phyloP scores from a whole-genome alignment of 2,329 filamentous ascomycete genomes.

The Phialocephala subalpina region DNA sequence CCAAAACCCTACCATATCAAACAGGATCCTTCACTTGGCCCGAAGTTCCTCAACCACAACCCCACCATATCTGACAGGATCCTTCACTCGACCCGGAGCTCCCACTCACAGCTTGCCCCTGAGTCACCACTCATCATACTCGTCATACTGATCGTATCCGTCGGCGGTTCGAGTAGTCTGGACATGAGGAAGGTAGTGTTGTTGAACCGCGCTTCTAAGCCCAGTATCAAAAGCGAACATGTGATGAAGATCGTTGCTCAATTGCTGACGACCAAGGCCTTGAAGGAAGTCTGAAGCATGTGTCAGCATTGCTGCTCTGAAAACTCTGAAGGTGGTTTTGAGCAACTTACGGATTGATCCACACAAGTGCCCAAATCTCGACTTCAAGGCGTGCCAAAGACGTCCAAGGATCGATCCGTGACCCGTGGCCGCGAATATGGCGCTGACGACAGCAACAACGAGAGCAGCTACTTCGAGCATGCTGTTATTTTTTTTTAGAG shows the following conservation, averaged over 20 bases:
- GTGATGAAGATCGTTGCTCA: constrained; percentile 14
- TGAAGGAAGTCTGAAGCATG: neutral
- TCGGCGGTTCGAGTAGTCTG: neutral
- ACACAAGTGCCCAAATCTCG: constrained; percentile 7
- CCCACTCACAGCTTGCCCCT: no score
- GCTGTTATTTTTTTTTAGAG: neutral
- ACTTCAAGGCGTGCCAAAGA: constrained; percentile 11
- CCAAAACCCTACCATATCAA: no score
- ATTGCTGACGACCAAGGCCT: constrained; percentile 5
- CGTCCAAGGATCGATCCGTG: constrained; percentile 10
- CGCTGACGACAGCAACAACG: constrained; percentile 1
- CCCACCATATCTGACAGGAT: no score
- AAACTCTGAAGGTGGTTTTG: no score
- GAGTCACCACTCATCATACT: constrained; percentile 1
- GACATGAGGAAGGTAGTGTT: neutral
- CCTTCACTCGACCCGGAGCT: no score
- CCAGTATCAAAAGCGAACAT: constrained; percentile 3
- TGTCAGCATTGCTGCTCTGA: neutral
- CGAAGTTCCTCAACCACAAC: no score
- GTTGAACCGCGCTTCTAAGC: neutral
- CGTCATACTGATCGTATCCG: constrained; percentile 1
- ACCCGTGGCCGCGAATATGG: constrained; percentile 7
- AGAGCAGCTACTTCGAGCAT: constrained; percentile 11
- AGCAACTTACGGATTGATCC: constrained; percentile 4
- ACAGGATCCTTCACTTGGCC: no score